Evolutionary conservation across 179 eudicot genomes (phyloP).

Genomic region (Sideroxylon spinosum): DNA sequence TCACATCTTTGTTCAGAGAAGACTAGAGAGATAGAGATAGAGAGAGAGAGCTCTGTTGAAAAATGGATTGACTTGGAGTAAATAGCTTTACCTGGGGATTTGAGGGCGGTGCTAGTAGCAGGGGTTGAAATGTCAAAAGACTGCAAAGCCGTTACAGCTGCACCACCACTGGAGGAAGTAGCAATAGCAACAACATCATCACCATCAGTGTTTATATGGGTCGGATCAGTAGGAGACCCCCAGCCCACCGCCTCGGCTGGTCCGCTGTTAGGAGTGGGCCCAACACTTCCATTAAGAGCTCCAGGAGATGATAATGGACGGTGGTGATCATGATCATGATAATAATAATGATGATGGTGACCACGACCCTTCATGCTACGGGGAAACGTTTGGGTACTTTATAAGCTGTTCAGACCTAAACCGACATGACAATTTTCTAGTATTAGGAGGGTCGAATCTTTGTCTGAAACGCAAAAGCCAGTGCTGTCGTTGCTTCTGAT

Average conservation of each 20-base stretch:
- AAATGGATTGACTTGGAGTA: slow-evolving; percentile 1
- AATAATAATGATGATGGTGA: not conserved
- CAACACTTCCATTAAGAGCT: not conserved
- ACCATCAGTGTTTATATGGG: not conserved
- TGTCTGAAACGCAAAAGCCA: slow-evolving; percentile 8
- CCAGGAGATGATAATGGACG: slow-evolving; percentile 5
- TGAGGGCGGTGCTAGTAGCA: slow-evolving; percentile 1
- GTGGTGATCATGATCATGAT: slow-evolving; percentile 5
- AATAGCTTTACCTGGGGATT: slow-evolving; percentile 8
- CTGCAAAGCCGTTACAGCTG: not conserved
- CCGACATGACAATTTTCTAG: not conserved
- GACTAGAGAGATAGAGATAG: no score
- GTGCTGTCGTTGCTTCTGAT: not conserved
- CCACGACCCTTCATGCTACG: not conserved
- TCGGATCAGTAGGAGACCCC: not conserved
- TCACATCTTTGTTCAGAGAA: not conserved
- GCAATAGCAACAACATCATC: slow-evolving; percentile 2
- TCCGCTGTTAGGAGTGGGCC: slow-evolving; percentile 8
- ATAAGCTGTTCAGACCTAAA: no score
- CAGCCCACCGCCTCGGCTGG: not conserved
- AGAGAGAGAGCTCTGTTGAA: no score
- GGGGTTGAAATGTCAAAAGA: not conserved
- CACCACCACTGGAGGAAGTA: not conserved
- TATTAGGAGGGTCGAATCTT: not conserved
- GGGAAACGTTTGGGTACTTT: slow-evolving; percentile 9